Base-by-base conservation (phyloP, 352 stramenopile species). In the Pythium phragmiticola region DNA sequence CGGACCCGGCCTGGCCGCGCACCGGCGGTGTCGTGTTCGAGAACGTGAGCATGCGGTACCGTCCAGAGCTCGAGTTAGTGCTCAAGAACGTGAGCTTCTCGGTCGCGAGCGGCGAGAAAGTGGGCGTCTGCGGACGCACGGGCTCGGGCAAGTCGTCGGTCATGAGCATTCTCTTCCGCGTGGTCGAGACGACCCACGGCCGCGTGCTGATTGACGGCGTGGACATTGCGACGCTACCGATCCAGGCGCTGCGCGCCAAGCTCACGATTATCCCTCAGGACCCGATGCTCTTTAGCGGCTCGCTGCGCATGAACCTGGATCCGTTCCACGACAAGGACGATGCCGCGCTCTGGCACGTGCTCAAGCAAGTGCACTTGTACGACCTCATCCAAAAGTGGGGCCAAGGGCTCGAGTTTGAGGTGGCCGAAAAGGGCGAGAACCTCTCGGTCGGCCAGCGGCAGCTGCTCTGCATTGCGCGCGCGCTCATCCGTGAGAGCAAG, bases 361-460 rank as follows among this genome's bases (percentile, higher is more conserved):
- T 96, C 26, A 58, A 70, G 23, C 68, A 82, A 23, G 80, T 89
- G 33, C 73, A 94, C 57, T 67, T 98, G 53, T 70, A 61, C 30
- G 72, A 89, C 6, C 61, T 42, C 16, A 63, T 78, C 0, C 16
- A 36, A 13, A 46, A 57, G 33, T 72, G 73, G 51, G 57, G 65
- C 13, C 37, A 50, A 2, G 60, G 51, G n/a, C 76, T 98, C 14
- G 87, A 97, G 57, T 82, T 87, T 42, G 59, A 84, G 50, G 82
- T 98, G 3, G 69, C 84, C 4, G 91, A 98, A 62, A 84, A 83
- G 14, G 96, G 96, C n/a, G 72, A 60, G 8, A 98, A 98, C 69
- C 90, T 96, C 19, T 88, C 64, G 60, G 84, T 96, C 36, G 96
- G 96, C 3, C 85, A 98, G 72, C 70, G 93, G 2, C 94, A 98